Evolutionary conservation across 1,284 basidiomycete genomes (phyloP).

Genomic region (Apiotrichum gracile): DNA sequence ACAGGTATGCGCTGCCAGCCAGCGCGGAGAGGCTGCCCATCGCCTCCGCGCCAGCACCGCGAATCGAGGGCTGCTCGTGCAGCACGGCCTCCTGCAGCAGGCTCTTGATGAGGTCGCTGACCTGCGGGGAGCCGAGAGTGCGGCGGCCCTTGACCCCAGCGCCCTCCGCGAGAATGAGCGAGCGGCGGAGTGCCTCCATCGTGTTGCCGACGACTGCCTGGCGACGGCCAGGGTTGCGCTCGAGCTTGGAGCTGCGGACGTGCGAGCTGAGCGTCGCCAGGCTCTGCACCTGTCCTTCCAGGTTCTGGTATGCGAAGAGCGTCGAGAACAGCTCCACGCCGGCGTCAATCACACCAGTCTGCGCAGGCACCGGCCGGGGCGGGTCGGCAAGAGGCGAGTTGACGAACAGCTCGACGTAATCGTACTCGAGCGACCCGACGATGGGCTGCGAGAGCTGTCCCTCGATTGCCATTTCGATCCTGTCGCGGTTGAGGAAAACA

Average conservation of each 20-base stretch:
- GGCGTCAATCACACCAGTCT: constrained; percentile 80
- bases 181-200: constrained; percentile 69
- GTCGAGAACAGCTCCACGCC: constrained; percentile 79
- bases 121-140: constrained; percentile 61
- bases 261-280: constrained; percentile 60
- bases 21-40: constrained; percentile 82
- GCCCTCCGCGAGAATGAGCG: constrained; percentile 60
- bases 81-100: constrained; percentile 77
- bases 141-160: constrained; percentile 57
- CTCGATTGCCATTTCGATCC: constrained; percentile 68
- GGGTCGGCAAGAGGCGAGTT: constrained; percentile 13
- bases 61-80: constrained; percentile 70
- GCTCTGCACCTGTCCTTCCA: constrained; percentile 60
- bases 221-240: constrained; percentile 82
- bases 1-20: constrained; percentile 78
- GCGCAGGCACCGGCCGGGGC: constrained; percentile 60
- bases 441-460: constrained; percentile 71
- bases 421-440: constrained; percentile 78
- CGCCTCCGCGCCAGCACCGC: constrained; percentile 78
- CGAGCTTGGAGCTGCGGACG: constrained; percentile 69
- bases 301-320: constrained; percentile 72
- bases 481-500: constrained; percentile 68
- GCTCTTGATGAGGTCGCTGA: constrained; percentile 63
- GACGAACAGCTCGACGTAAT: constrained; percentile 66
- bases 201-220: constrained; percentile 81